phyloP scores from a whole-genome alignment of 352 stramenopile species.

The Phytophthora hibernalis region DNA sequence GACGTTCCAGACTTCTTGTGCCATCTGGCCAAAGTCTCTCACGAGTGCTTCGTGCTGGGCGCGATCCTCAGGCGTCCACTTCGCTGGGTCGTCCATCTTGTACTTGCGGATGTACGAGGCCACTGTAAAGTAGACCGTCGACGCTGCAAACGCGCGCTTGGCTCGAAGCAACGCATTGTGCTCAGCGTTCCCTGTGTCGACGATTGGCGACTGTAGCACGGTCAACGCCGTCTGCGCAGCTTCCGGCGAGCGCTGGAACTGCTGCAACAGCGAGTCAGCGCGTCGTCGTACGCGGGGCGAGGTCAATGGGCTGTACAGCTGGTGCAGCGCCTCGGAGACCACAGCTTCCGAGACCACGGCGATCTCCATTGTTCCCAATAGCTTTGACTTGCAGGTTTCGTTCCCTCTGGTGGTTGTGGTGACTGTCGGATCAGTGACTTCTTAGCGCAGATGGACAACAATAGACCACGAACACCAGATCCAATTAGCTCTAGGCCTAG shows the following conservation, averaged over 20 bases:
- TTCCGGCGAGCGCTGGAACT: slow-evolving; percentile 79
- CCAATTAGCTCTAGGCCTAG: slow-evolving; percentile 3
- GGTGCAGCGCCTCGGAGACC: slow-evolving; percentile 68
- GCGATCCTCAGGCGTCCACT: slow-evolving; percentile 61
- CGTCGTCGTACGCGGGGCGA: slow-evolving; percentile 71
- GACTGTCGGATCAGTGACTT: slow-evolving; percentile 6
- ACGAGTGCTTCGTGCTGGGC: slow-evolving; percentile 60
- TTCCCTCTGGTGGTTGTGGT: slow-evolving; percentile 5
- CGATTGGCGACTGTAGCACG: slow-evolving; percentile 64
- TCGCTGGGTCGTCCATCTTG: slow-evolving; percentile 63
- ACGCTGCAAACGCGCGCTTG: slow-evolving; percentile 74
- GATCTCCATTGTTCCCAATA: slow-evolving; percentile 49
- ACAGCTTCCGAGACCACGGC: slow-evolving; percentile 40
- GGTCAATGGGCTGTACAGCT: slow-evolving; percentile 77
- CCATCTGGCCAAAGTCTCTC: slow-evolving; percentile 68
- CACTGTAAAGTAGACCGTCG: slow-evolving; percentile 77
- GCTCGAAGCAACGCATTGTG: slow-evolving; percentile 44
- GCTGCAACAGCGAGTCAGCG: slow-evolving; percentile 77
- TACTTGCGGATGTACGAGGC: slow-evolving; percentile 76
- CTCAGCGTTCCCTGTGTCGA: slow-evolving; percentile 36
- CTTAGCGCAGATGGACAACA: slow-evolving; percentile 13
- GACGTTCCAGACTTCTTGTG: slow-evolving; percentile 81
- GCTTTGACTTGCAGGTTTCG: neutral
- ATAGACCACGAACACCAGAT: slow-evolving; percentile 20
- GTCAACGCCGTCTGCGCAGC: slow-evolving; percentile 59